Evolutionary conservation across 1,284 basidiomycete species (phyloP), one percentile per base, ranked within the genome.

Genomic region (Neonothopanus nambi): DNA sequence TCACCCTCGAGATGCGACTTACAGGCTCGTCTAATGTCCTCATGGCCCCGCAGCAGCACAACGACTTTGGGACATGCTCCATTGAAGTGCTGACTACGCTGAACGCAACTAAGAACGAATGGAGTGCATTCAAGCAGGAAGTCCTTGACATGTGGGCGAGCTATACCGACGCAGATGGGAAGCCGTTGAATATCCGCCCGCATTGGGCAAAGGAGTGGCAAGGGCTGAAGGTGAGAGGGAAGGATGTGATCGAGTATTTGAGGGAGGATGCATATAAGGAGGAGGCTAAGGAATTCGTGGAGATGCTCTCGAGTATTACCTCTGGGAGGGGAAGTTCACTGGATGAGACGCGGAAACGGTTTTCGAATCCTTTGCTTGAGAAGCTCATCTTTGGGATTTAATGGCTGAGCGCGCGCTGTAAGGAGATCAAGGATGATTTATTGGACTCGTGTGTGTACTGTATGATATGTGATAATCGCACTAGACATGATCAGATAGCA

Each of bases 131-230:
- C 39, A 41, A 30, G 5, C 52, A 57, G 49, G 30, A 55, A 39
- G 45, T 57, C n/a, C 35, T 48, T 18, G 52, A 54, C 15, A 47
- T 54, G 47, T 57, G 56, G 56, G 52, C 54, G 41, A 48, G 44
- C 28, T 47, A 48, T 2, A 53, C 43, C 9, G 52, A 57, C 20
- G 44, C 43, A 42, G 37, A 57, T 26, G 56, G 52, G 20, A 33
- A 38, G 39, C 44, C 46, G 30, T 39, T 57, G 48, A 57, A 57
- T 40, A 48, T 51, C 20, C 52, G 56, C 7, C 56, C 56, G 38
- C 56, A 57, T 41, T 57, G 56, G 56, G 53, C 56, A 36, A 57
- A 57, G 45, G 47, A 57, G 48, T 57, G 52, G 56, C 52, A 52
- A 24, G 48, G 49, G 24, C 38, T 57, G 42, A 53, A 49, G 40